Conservation (phyloP, 1,284 basidiomycete genomes). For the Psilocybe mexicana region DNA sequence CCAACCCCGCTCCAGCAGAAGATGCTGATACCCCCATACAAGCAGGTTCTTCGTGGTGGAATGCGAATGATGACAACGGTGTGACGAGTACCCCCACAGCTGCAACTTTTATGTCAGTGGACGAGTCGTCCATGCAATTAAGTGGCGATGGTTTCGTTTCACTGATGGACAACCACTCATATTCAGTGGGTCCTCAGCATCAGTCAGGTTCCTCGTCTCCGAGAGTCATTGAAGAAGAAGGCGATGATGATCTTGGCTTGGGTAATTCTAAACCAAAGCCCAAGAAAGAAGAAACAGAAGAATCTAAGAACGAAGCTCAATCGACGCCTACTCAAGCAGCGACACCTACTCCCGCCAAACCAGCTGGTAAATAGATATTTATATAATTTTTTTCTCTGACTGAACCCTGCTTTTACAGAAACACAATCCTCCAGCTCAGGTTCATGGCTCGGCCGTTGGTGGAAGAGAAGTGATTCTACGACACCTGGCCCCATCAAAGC, state of each 20-base stretch:
- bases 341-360: constrained; percentile 19
- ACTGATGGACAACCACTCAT: constrained; percentile 73
- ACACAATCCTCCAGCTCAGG: constrained; percentile 35
- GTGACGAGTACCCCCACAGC: constrained; percentile 66
- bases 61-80: constrained; percentile 38
- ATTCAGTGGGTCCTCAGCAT: constrained; percentile 42
- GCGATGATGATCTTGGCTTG: constrained; percentile 89
- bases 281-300: constrained; percentile 34
- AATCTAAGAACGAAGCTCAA: constrained; percentile 28
- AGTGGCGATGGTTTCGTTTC: constrained; percentile 76
- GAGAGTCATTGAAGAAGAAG: constrained; percentile 52
- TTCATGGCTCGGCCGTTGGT: constrained; percentile 85
- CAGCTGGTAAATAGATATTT: constrained; percentile 34
- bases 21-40: constrained; percentile 33
- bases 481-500: constrained; percentile 78
- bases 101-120: constrained; percentile 57
- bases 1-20: constrained; percentile 21
- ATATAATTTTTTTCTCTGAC: constrained; percentile 1
- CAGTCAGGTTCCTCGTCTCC: constrained; percentile 24
- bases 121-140: constrained; percentile 39
- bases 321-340: constrained; percentile 15
- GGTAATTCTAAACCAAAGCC: constrained; percentile 67
- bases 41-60: constrained; percentile 64
- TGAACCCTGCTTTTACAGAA: constrained; percentile 31
- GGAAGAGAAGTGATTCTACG: constrained; percentile 53